Percentiles rank a stretch among this genome's conserved stretches.
Conservation (phyloP, 495 filamentous ascomycete species). For the Neurospora cerealis region DNA sequence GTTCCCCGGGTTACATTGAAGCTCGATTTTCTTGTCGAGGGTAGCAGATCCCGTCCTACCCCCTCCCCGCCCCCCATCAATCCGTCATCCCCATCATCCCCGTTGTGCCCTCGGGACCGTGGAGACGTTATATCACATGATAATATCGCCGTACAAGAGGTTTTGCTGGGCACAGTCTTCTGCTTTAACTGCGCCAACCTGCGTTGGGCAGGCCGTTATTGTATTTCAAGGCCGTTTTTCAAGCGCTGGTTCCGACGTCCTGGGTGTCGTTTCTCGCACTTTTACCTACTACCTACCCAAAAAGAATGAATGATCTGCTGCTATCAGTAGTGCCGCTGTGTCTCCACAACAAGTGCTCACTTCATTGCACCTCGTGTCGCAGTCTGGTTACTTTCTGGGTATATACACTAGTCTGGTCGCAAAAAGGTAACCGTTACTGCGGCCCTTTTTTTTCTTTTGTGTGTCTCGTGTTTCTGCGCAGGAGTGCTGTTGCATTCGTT, state of each 20-base stretch:
- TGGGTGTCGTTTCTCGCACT: background rate
- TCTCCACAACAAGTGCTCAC: background rate
- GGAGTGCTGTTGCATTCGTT: background rate
- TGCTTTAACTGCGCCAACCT: background rate
- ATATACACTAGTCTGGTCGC: background rate
- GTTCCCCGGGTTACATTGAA: background rate
- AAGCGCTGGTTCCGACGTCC: background rate
- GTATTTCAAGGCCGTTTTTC: background rate
- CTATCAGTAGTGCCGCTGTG: background rate
- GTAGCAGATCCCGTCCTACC: background rate
- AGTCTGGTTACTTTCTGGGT: background rate
- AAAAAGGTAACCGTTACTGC: background rate
- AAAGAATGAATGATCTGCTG: background rate
- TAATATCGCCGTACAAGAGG: background rate
- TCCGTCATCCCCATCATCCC: background rate
- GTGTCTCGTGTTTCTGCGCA: background rate
- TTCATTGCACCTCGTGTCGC: background rate
- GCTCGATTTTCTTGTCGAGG: background rate
- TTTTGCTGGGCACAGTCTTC: background rate
- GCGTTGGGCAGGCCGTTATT: background rate
- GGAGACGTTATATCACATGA: background rate
- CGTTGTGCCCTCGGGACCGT: background rate
- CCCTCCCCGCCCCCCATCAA: background rate
- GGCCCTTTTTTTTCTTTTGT: background rate
- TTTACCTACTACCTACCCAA: background rate